phyloP scores from a whole-genome alignment of 345 rosid species.

The Ceriops zippeliana region DNA sequence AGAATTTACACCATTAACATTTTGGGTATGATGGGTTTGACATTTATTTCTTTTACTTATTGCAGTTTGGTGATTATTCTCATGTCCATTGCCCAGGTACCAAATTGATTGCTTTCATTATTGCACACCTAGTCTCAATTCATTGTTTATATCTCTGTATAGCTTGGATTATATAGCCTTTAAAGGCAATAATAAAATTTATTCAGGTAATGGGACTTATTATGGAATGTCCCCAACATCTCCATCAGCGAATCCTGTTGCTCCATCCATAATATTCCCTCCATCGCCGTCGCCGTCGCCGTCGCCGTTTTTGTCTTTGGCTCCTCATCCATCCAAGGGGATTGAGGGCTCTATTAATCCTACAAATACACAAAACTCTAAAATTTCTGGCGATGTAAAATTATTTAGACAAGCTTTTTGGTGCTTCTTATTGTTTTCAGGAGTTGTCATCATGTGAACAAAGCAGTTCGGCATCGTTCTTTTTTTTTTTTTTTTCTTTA shows the following conservation, averaged over 20 bases:
- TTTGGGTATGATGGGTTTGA: too few species aligned
- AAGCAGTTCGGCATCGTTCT: too few species aligned
- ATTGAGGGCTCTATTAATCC: neutral
- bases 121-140: too few species aligned
- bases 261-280: slow-evolving; percentile 8
- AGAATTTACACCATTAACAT: too few species aligned
- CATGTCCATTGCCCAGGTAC: slow-evolving; percentile 15
- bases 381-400: neutral
- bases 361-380: too few species aligned
- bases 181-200: slow-evolving; percentile 5
- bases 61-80: slow-evolving; percentile 20
- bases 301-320: neutral
- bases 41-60: neutral
- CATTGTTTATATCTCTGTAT: too few species aligned
- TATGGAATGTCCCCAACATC: slow-evolving; percentile 6
- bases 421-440: neutral
- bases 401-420: neutral
- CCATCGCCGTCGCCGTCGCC: slow-evolving; percentile 11
- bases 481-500: too few species aligned
- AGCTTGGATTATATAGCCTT: too few species aligned
- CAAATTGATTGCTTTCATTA: too few species aligned
- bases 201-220: neutral
- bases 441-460: neutral
- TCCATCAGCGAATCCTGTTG: slow-evolving; percentile 1
- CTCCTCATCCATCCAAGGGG: neutral